Base-by-base conservation (phyloP, 2,329 filamentous ascomycete species). In the Sporothrix brunneoviolacea region DNA sequence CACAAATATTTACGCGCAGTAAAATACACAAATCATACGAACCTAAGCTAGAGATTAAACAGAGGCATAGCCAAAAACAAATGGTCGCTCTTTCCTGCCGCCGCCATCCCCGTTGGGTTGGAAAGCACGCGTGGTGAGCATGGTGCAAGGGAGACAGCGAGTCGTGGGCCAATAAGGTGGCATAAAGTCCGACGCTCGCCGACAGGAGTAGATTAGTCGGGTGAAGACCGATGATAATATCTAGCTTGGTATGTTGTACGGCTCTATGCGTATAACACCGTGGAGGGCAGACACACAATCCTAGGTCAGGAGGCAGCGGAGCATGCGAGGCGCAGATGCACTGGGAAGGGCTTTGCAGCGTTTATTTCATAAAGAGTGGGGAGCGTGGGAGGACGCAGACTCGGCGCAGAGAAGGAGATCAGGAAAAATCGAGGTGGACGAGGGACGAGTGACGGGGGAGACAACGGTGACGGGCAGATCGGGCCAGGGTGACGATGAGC, bases 21-120 rank as follows among this genome's bases (percentile, higher is more conserved):
- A 40, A 10, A n/a, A 12, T 19, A 53, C 39, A 39, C 44, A 30
- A 44, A 49, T 48, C 42, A 53, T 28, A 53, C 40, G 46, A 37
- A 49, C 18, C 22, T 7, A 48, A 38, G 12, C 16, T 15, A 15
- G 16, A 43, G 33, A n/a, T 21, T 27, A 27, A 33, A 22, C 37
- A 39, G 15, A 35, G 7, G 24, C 42, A 45, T n/a, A 19, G 16
- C 22, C 24, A 41, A 28, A 44, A 10, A 35, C 18, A n/a, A n/a
- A n/a, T n/a, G n/a, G n/a, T n/a, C n/a, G n/a, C n/a, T n/a, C n/a
- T n/a, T n/a, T n/a, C n/a, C n/a, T 22, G 28, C 28, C n/a, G 28
- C 41, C 40, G 41, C 41, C 18, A n/a, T n/a, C n/a, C n/a, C n/a
- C n/a, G n/a, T n/a, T n/a, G n/a, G n/a, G n/a, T n/a, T n/a, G n/a